Conservation (phyloP, 306 rosid genomes). For the Betula pendula region DNA sequence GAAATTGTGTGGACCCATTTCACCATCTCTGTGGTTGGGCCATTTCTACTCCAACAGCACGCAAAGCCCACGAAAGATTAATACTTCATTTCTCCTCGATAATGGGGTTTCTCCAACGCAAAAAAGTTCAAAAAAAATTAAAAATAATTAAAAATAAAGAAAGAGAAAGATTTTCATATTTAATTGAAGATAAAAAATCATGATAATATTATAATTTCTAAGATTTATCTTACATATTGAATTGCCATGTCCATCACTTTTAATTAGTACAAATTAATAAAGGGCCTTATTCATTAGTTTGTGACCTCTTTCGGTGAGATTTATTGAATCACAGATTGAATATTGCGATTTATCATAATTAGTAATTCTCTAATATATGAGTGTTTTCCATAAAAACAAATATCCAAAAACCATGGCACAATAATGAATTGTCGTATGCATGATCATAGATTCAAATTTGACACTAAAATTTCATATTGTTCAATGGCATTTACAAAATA, state of each 20-base stretch:
- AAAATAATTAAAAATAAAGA: no score
- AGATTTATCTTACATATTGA: background rate
- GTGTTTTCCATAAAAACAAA: background rate
- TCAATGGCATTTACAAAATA: conserved; percentile 56
- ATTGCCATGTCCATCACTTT: background rate
- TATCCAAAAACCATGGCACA: background rate
- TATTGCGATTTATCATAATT: background rate
- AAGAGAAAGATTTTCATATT: no score
- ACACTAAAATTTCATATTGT: conserved; percentile 14
- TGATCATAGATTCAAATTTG: background rate
- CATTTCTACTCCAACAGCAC: no score
- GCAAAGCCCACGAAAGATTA: no score
- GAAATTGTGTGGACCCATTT: no score
- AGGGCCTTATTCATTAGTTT: background rate
- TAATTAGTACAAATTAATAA: background rate
- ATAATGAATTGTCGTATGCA: background rate
- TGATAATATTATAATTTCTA: background rate
- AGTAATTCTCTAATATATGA: background rate
- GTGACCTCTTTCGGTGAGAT: background rate
- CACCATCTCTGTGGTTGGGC: no score
- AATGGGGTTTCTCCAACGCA: no score
- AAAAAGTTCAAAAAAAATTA: no score
- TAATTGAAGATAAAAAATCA: no score
- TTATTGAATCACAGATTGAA: background rate
- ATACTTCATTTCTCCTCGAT: no score